A percentile compares a stretch with the other conserved stretches of the same genome.
These are phyloP conservation scores for Phaeosphaeria sp. DNA, from an alignment of 2,329 filamentous ascomycete species.

Conservation along the genomic window DNA sequence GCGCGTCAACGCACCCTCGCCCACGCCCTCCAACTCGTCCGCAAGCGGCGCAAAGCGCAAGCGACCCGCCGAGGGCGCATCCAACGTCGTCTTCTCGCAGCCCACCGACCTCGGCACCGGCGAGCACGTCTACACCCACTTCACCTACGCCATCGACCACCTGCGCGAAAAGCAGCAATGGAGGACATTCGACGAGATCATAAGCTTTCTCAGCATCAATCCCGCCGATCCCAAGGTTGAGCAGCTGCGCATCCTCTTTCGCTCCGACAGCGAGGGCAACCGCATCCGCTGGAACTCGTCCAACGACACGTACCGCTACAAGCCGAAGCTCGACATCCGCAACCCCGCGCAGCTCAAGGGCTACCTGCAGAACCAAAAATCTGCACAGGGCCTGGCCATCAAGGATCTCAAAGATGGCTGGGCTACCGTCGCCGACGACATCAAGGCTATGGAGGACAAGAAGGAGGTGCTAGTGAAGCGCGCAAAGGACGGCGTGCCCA, in stretches of 20 bases:
- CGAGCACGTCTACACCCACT: conserved; percentile 82
- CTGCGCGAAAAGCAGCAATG: conserved; percentile 66
- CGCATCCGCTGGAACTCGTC: conserved; percentile 65
- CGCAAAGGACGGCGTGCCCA: conserved; percentile 86
- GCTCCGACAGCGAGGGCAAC: conserved; percentile 61
- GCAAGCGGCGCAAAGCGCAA: conserved; percentile 60
- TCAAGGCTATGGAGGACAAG: conserved; percentile 77
- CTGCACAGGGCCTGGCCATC: conserved; percentile 80
- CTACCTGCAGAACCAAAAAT: conserved; percentile 80
- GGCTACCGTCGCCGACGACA: conserved; percentile 80
- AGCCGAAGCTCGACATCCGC: conserved; percentile 82
- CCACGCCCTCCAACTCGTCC: conserved; percentile 58
- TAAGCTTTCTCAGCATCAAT: conserved; percentile 78
- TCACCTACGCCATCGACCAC: conserved; percentile 79
- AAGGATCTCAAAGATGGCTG: conserved; percentile 96
- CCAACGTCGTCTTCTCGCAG: conserved; percentile 71
- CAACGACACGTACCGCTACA: conserved; percentile 79
- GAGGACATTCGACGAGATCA: conserved; percentile 76
- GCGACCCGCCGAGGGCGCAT: conserved; percentile 57
- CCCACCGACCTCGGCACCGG: conserved; percentile 78
- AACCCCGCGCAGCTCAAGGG: conserved; percentile 77
- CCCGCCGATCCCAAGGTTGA: conserved; percentile 63
- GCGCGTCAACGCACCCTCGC: conserved; percentile 64
- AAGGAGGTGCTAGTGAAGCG: conserved; percentile 84
- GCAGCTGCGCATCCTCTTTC: conserved; percentile 70